phyloP scores from a whole-genome alignment of 2,329 filamentous ascomycete genomes.

The Capronia coronata region DNA sequence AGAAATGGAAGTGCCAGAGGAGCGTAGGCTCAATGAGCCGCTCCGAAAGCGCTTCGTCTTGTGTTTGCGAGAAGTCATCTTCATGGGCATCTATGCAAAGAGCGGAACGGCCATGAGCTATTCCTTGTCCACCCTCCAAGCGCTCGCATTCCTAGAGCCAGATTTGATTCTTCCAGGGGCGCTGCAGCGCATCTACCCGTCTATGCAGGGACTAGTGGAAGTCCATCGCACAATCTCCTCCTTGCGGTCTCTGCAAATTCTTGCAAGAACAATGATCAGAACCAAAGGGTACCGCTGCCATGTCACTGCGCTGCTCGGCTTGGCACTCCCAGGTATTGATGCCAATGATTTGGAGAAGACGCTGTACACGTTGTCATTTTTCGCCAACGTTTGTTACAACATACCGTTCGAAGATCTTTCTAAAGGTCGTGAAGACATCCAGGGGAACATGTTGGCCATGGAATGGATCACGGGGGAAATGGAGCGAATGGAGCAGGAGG shows the following conservation, averaged over 20 bases:
- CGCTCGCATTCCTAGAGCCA: slow-evolving; percentile 83
- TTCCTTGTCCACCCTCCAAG: slow-evolving; percentile 83
- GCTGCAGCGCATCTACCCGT: slow-evolving; percentile 91
- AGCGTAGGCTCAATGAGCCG: slow-evolving; percentile 70
- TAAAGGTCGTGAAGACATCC: slow-evolving; percentile 59
- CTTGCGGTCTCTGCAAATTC: slow-evolving; percentile 81
- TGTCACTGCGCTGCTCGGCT: slow-evolving; percentile 84
- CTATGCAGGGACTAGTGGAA: slow-evolving; percentile 91
- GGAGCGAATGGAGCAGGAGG: slow-evolving; percentile 84
- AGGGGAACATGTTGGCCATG: slow-evolving; percentile 71
- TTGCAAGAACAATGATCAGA: slow-evolving; percentile 82
- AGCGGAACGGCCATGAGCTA: slow-evolving; percentile 86
- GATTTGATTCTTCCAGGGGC: slow-evolving; percentile 87
- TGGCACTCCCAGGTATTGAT: slow-evolving; percentile 91
- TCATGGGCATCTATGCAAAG: slow-evolving; percentile 98
- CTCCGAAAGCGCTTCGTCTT: slow-evolving; percentile 84
- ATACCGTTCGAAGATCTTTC: slow-evolving; percentile 85
- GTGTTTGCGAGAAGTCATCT: slow-evolving; percentile 83
- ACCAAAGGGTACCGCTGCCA: slow-evolving; percentile 97
- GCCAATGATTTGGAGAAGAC: slow-evolving; percentile 98
- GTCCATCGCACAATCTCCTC: slow-evolving; percentile 95
- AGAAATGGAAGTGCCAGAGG: slow-evolving; percentile 77
- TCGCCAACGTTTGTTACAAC: slow-evolving; percentile 92
- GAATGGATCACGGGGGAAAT: slow-evolving; percentile 93
- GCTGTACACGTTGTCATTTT: slow-evolving; percentile 85